A percentile compares a stretch with the other conserved stretches of the same genome.
Evolutionary conservation across 768 basidiomycete species (phyloP).

Genomic region (Hydnomerulius pinastri): DNA sequence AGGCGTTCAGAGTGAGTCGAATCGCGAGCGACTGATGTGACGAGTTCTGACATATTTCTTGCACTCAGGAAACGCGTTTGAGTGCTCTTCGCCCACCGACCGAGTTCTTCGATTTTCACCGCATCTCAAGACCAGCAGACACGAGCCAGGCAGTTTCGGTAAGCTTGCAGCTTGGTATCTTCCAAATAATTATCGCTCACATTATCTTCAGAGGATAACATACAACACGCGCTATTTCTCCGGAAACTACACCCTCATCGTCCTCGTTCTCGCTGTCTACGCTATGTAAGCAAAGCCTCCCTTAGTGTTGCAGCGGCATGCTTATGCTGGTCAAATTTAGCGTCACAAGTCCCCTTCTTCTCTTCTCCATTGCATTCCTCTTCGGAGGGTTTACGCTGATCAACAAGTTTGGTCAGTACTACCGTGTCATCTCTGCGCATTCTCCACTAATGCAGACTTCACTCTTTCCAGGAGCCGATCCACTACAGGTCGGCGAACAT

Average conservation of each 20-base stretch:
- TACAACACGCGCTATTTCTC: conserved; percentile 94
- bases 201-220: conserved; percentile 69
- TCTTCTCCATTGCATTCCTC: conserved; percentile 84
- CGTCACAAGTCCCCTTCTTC: conserved; percentile 78
- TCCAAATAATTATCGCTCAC: background rate
- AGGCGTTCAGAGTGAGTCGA: conserved; percentile 63
- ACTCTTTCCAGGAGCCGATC: conserved; percentile 65
- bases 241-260: conserved; percentile 85
- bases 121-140: conserved; percentile 82
- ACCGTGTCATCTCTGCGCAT: background rate
- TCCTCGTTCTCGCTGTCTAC: conserved; percentile 80
- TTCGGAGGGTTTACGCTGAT: conserved; percentile 89
- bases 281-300: conserved; percentile 58
- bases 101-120: conserved; percentile 85
- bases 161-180: conserved; percentile 26
- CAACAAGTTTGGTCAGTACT: conserved; percentile 77
- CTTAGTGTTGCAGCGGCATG: background rate
- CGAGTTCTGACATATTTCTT: background rate
- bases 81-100: conserved; percentile 69
- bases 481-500: conserved; percentile 78
- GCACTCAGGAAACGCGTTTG: conserved; percentile 70
- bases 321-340: conserved; percentile 38
- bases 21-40: background rate
- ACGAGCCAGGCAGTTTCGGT: conserved; percentile 78
- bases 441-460: background rate